Conservation (phyloP, 441 rosid species). For the Corymbia citriodora region DNA sequence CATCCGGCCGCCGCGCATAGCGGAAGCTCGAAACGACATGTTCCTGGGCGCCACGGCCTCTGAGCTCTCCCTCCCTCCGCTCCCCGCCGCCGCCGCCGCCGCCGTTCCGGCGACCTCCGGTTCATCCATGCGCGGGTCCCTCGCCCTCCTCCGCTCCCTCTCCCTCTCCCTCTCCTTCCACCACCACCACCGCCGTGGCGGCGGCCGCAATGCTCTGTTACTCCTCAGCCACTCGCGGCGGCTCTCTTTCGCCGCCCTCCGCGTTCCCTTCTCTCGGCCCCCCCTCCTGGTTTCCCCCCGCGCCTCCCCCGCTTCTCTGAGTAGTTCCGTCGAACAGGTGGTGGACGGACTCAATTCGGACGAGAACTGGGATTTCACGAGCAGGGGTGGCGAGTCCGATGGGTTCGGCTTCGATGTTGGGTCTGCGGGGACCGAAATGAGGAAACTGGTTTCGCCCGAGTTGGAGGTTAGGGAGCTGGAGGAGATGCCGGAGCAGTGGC, state of each 20-base stretch:
- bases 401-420: slow-evolving; percentile 24
- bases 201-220: background rate
- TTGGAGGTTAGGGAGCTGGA: slow-evolving; percentile 63
- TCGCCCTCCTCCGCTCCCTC: slow-evolving; percentile 17
- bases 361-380: slow-evolving; percentile 12
- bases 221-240: slow-evolving; percentile 2
- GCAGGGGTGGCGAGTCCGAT: background rate
- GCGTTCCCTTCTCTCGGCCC: background rate
- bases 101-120: background rate
- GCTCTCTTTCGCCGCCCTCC: background rate
- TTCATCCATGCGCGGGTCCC: slow-evolving; percentile 22
- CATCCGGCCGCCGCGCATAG: background rate
- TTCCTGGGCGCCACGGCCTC: background rate
- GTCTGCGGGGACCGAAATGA: slow-evolving; percentile 30
- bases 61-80: background rate
- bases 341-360: slow-evolving; percentile 1
- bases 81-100: background rate
- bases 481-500: slow-evolving; percentile 87
- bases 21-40: background rate
- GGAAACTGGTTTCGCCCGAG: slow-evolving; percentile 31
- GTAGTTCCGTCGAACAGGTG: slow-evolving; percentile 49
- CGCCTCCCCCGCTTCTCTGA: background rate
- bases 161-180: slow-evolving; percentile 17
- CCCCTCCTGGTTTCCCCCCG: background rate
- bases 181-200: slow-evolving; percentile 1